Base-by-base conservation (phyloP, 2,329 filamentous ascomycete genomes). In the Coniochaeta pulveracea region DNA sequence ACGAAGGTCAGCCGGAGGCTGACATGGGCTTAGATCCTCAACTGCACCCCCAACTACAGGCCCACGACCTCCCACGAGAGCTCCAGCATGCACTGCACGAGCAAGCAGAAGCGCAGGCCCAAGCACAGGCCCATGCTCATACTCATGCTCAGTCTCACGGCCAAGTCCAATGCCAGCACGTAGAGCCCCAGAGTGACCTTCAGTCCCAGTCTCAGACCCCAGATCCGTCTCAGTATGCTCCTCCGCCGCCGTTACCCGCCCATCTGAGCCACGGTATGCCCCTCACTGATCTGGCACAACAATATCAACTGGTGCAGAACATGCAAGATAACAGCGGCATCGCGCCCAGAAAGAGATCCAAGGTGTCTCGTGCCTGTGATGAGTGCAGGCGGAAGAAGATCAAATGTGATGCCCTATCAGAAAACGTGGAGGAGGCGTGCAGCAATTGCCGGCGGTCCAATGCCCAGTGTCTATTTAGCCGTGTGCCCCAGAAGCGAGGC, bases 331-430 rank as follows among this genome's bases (percentile, higher is more conserved):
- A 80, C 41, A 66, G 66, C 37, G 75, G 66, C 37, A 75, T 76
- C 9, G 72, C 77, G 10, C 79, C 80, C 0, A 66, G 80, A 40
- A 91, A 91, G 53, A 69, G 85, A 38, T 83, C 80, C 5, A 93
- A 93, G 54, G 85, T 91, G 5, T 93, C 85, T 9, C 72, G 85
- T 23, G 86, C 85, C 2, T 94, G 85, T 47, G 85, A 94, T 50
- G 85, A 93, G 51, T 93, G 85, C 51, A 71, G 86, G 26, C 72
- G 85, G 35, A 93, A 93, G 57, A 93, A 89, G 63, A 85, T 93
- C 38, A 84, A 85, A 49, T 94, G 86, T 48, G 85, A 93, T 57
- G 82, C 85, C 4, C 72, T 75, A 39, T 78, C 79, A 7, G 84
- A 93, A 50, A 69, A 70, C 5, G 78, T 76, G 11, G 73, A 81